Conservation (phyloP, 1,139 yeast genomes). For the Pneumocystis carinii region DNA sequence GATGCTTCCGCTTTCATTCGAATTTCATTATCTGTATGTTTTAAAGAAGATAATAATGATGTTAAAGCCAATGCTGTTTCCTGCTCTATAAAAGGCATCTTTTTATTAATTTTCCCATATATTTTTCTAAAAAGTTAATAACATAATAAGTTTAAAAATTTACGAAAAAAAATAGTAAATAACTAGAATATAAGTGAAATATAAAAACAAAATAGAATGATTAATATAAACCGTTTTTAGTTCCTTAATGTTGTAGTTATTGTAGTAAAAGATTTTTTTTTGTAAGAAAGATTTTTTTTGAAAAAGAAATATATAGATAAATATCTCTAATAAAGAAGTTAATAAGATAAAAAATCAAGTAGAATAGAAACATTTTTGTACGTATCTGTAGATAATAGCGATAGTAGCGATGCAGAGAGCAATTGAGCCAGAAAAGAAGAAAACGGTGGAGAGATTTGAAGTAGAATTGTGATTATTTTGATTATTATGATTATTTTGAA, state of each 20-base stretch:
- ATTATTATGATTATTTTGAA: constrained; percentile 4
- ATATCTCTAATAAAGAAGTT: not conserved
- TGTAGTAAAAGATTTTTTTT: no score
- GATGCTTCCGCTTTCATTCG: constrained; percentile 68
- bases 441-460: not conserved
- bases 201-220: not conserved
- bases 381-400: not conserved
- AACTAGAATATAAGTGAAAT: not conserved
- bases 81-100: constrained; percentile 33
- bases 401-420: not conserved
- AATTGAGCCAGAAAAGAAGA: not conserved
- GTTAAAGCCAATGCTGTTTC: constrained; percentile 44
- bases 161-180: not conserved
- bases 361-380: not conserved
- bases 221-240: no score
- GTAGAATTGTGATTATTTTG: not conserved
- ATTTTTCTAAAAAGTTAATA: not conserved
- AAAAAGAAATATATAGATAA: not conserved
- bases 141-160: not conserved
- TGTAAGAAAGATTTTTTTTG: no score
- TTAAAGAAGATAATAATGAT: constrained; percentile 49
- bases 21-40: constrained; percentile 58
- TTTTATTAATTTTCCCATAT: not conserved
- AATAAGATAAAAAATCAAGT: not conserved
- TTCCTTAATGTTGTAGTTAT: no score